Percentiles rank a stretch among this genome's conserved stretches.
Evolutionary conservation across 768 basidiomycete species (phyloP).

Genomic region (Tylopilus intermedius): DNA sequence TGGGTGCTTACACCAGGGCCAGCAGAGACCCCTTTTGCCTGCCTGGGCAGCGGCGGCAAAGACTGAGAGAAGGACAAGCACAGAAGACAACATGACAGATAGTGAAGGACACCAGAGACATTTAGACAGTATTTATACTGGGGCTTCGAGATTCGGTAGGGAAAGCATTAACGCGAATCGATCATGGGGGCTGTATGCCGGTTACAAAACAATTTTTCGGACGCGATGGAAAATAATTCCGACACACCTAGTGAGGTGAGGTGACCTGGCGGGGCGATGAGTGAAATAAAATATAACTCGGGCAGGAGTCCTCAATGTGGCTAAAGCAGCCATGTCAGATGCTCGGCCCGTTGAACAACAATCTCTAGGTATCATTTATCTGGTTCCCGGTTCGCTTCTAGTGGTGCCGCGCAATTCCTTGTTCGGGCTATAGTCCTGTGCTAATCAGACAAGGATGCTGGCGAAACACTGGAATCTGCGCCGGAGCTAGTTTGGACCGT

Average conservation of each 20-base stretch:
- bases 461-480: not conserved
- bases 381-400: not conserved
- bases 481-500: not conserved
- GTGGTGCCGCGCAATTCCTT: not conserved
- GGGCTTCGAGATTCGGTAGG: not conserved
- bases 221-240: not conserved
- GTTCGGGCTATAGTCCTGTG: not conserved
- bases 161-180: not conserved
- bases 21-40: slow-evolving; percentile 36
- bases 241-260: no score
- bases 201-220: not conserved
- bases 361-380: not conserved
- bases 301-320: no score
- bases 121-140: slow-evolving; percentile 13
- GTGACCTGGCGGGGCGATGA: no score
- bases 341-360: no score
- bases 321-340: no score
- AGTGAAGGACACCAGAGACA: not conserved
- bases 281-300: no score
- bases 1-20: slow-evolving; percentile 31
- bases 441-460: no score
- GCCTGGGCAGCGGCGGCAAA: slow-evolving; percentile 25
- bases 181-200: not conserved
- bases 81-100: slow-evolving; percentile 17
- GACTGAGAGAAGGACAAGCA: slow-evolving; percentile 15